Evolutionary conservation across 2,329 filamentous ascomycete genomes (phyloP), one percentile per base, ranked within the genome.

Genomic region (Thelonectria blattea): DNA sequence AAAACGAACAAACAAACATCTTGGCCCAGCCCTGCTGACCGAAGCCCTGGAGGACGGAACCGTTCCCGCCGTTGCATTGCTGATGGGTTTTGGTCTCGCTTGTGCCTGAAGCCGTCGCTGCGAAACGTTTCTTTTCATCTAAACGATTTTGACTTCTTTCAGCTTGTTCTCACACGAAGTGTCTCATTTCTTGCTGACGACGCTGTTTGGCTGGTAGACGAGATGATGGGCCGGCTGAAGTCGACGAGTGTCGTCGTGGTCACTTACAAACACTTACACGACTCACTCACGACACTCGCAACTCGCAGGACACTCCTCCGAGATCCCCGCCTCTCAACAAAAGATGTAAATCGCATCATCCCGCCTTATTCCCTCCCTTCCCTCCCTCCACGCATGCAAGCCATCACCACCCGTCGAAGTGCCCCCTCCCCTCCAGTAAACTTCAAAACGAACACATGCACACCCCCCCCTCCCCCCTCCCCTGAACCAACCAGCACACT

Each of bases 361-460:
- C 27, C 42, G 14, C 45, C 42, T 41, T 42, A 52, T 52, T 56
- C 42, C 24, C 17, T 32, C 24, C 37, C 17, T 15, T 17, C 48
- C 37, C 24, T 11, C n/a, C 42, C 24, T 37, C 39, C 37, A n/a
- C n/a, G n/a, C 20, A 60, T 60, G 58, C 58, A 60, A 52, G 58
- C 48, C 58, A 60, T 60, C 46, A 15, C 34, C 7, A 15, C 12
- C 34, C 34, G 11, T 15, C 11, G 15, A 37, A 12, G 15, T 15
- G 17, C 46, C 30, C n/a, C n/a, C n/a, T n/a, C n/a, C n/a, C n/a
- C n/a, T n/a, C n/a, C n/a, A n/a, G n/a, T n/a, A n/a, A 41, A 37
- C 47, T 22, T 24, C n/a, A 17, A 20, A 37, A 34, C 22, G 27
- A 39, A 42, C 34, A 12, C 34, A 56, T 39, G 39, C 48, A 18